A percentile compares a stretch with the other conserved stretches of the same genome.
Conservation (phyloP, 176 grass and related monocot genomes). For the Hordeum vulgare region DNA sequence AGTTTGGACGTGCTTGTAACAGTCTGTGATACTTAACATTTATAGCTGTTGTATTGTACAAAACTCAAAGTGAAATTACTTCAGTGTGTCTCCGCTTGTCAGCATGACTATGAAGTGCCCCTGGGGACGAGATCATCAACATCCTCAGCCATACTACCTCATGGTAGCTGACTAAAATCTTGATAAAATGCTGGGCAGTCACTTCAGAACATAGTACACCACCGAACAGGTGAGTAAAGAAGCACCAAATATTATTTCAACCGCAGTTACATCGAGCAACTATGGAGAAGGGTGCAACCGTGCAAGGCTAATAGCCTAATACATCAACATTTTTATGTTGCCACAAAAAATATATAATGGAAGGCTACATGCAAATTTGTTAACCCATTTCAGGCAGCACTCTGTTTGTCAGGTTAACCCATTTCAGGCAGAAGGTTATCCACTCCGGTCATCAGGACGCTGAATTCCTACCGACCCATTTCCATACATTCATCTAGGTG, state of each 20-base stretch:
- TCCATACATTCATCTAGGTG: background rate
- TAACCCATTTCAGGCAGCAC: background rate
- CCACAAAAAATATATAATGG: background rate
- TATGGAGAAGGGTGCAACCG: background rate
- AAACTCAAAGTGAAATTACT: background rate
- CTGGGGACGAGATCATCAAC: background rate
- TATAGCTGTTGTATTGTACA: background rate
- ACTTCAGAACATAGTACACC: background rate
- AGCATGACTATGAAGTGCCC: background rate
- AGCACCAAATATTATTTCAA: background rate
- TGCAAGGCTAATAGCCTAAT: background rate
- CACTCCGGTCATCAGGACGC: background rate
- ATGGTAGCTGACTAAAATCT: background rate
- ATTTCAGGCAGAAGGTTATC: background rate
- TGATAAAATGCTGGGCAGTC: background rate
- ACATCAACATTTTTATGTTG: conserved; percentile 4
- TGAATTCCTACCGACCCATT: background rate
- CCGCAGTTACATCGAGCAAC: conserved; percentile 6
- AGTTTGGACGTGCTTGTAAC: background rate
- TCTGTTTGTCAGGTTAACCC: background rate
- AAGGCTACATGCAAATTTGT: background rate
- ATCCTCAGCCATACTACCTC: background rate
- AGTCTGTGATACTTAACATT: background rate
- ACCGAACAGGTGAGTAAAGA: background rate
- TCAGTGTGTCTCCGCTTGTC: background rate